Base-by-base conservation (phyloP, 2,329 filamentous ascomycete genomes). In the Penicillium fuscoglaucum region DNA sequence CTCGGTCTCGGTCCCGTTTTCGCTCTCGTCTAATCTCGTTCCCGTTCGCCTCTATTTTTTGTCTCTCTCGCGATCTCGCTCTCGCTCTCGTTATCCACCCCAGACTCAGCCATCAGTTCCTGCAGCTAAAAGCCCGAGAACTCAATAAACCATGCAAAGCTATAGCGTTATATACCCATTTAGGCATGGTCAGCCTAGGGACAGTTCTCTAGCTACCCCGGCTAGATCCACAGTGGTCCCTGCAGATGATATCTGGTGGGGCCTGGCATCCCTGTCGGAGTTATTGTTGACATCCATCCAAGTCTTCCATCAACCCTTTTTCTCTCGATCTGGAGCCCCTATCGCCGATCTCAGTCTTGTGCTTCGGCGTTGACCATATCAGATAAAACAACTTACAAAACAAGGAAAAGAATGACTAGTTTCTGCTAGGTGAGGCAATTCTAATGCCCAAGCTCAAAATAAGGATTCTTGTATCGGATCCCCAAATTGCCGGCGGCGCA, bases 161-260 rank as follows among this genome's bases (percentile, higher is more conserved):
- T 33, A 8, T 15, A 12, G 1, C 28, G 15, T 21, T 21, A 3
- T 21, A 21, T 9, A 21, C n/a, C n/a, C n/a, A 35, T 40, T 37
- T 6, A 3, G n/a, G n/a, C 17, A 17, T 33, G 10, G 33, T 24
- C 10, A 7, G 28, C 35, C 10, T 6, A 10, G 15, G 12, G 6
- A 28, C 28, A n/a, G 35, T 3, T 26, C 35, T 21, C 9, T 35
- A n/a, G 3, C 21, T 43, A 44, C 29, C 37, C 28, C 29, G 3
- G 26, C 19, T 50, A 29, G 45, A 41, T 43, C 45, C 53, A 55
- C 37, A 50, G 7, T 43, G 45, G 45, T 44, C 29, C 45, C 45
- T 50, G 52, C 37, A 55, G 45, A 24, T 35, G 17, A 29, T 17
- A 21, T 26, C 15, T 43, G 17, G 19, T 55, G 45, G 21, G 21